phyloP scores from a whole-genome alignment of 2,329 filamentous ascomycete genomes.

The Cadophora gregata region DNA sequence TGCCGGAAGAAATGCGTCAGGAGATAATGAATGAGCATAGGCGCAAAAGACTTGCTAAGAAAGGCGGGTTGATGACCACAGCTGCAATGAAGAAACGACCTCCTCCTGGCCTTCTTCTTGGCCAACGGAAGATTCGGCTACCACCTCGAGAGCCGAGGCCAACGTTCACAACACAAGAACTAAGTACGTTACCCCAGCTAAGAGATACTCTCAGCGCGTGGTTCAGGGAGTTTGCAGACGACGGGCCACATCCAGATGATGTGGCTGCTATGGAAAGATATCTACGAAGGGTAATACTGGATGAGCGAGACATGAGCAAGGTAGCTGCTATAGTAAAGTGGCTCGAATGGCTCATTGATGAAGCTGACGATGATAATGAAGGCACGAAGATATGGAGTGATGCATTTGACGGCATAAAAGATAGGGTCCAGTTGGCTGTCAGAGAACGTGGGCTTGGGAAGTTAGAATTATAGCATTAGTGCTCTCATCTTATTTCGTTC shows the following conservation, averaged over 20 bases:
- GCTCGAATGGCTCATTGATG: constrained; percentile 63
- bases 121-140: constrained; percentile 48
- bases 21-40: constrained; percentile 81
- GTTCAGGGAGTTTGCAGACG: constrained; percentile 72
- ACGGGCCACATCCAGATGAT: constrained; percentile 82
- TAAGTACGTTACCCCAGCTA: constrained; percentile 66
- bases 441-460: constrained; percentile 60
- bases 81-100: constrained; percentile 30
- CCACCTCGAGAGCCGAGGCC: constrained; percentile 58
- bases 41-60: constrained; percentile 63
- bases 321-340: constrained; percentile 73
- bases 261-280: constrained; percentile 77
- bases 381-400: constrained; percentile 53
- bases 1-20: constrained; percentile 79
- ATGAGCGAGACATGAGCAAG: constrained; percentile 82
- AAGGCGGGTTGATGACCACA: constrained; percentile 54
- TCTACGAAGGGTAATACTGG: constrained; percentile 70
- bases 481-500: neutral
- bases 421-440: constrained; percentile 61
- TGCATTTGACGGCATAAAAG: constrained; percentile 53
- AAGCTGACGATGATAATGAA: constrained; percentile 48
- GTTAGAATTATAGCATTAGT: constrained; percentile 53
- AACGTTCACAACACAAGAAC: constrained; percentile 65
- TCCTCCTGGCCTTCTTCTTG: constrained; percentile 32
- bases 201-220: constrained; percentile 77